Evolutionary conservation across 148 eudicot genomes (phyloP).

Genomic region (Chenopodium formosanum): DNA sequence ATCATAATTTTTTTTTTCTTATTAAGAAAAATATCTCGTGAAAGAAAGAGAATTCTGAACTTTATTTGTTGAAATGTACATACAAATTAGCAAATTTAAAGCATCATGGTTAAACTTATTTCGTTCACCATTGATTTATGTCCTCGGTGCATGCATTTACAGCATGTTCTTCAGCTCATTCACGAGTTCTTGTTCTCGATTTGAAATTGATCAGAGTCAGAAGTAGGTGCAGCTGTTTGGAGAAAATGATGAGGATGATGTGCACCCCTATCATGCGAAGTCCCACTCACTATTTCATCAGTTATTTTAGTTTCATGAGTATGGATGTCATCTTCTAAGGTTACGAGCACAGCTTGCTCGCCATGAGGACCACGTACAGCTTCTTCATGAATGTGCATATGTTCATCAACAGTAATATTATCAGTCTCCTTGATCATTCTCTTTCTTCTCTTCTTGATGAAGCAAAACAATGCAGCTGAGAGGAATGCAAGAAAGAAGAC

Average conservation of each 20-base stretch:
- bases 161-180: background rate
- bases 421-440: slow-evolving; percentile 46
- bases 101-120: background rate
- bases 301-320: slow-evolving; percentile 49
- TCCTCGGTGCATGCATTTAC: background rate
- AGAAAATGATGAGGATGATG: slow-evolving; percentile 39
- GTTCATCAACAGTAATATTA: slow-evolving; percentile 51
- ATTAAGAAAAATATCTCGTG: background rate
- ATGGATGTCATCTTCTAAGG: slow-evolving; percentile 69
- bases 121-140: background rate
- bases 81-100: background rate
- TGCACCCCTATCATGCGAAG: slow-evolving; percentile 28
- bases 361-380: slow-evolving; percentile 74
- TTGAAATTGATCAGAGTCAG: slow-evolving; percentile 31
- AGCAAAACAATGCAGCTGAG: slow-evolving; percentile 59
- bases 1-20: background rate
- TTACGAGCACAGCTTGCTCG: slow-evolving; percentile 42
- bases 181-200: slow-evolving; percentile 17
- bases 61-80: slow-evolving; percentile 14
- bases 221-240: slow-evolving; percentile 28
- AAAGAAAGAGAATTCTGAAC: background rate
- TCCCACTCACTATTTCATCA: slow-evolving; percentile 39
- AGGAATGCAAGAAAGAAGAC: slow-evolving; percentile 71
- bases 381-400: slow-evolving; percentile 50
- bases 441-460: slow-evolving; percentile 61